Evolutionary conservation across 257 asterid genomes (phyloP), one percentile per base, ranked within the genome.

Genomic region (Nyctanthes arbortristis): DNA sequence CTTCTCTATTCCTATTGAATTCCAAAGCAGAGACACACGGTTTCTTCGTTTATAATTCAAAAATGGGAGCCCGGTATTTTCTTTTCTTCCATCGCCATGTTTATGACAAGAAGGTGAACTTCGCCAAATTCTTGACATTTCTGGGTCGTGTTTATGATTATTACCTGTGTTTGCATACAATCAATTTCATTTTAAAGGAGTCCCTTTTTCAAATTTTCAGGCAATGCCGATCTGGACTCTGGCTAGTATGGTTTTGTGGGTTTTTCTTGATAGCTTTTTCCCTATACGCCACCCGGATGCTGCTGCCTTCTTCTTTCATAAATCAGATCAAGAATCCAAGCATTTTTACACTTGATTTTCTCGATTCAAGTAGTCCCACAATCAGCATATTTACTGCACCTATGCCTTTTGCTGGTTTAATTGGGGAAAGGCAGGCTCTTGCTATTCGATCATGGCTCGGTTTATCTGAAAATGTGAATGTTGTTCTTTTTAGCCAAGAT

Each of bases 371-470:
- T 67, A 68, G 71, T 79, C 91, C 96, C 13, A 84, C 67, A 37
- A 76, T 91, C 73, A 83, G 88, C 20, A 36, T 93, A 63, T 93
- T 89, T 75, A 81, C 99, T 18, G 97, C 96, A 7, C 96, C 96
- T 1, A 82, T 57, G 76, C 95, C 95, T 74, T 93, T 93, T 76
- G 40, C 49, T 73, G 97, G 90, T 40, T 47, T 74, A 12, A 66
- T 70, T 56, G 96, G 97, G 64, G 80, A 87, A 78, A 83, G 85
- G 58, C 99, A 91, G 57, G 76, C 68, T 43, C 75, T 88, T 75
- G 99, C 97, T 67, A 77, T 93, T 37, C 87, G 83, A 78, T 91
- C 99, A 75, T 93, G 97, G 97, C 97, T 93, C 66, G 86, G 88
- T 55, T 82, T 89, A 32, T 82, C 96, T 1, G 69, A 85, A 43